Evolutionary conservation across 306 rosid genomes (phyloP).

Genomic region (Casuarina cunninghamiana): DNA sequence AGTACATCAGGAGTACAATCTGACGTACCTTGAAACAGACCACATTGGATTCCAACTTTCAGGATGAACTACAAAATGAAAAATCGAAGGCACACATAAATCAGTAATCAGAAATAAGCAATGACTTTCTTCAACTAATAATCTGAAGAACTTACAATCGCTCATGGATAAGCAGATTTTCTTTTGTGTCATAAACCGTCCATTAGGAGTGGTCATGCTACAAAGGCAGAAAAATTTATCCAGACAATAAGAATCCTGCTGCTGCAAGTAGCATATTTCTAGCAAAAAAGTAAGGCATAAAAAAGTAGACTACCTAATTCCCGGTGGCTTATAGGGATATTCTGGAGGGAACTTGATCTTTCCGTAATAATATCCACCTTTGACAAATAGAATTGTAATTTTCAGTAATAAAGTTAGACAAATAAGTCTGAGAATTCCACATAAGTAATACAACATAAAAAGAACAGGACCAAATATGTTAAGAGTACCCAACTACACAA

Average conservation of each 20-base stretch:
- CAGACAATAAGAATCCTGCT: neutral
- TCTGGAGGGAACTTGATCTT: conserved; percentile 91
- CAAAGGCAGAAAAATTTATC: conserved; percentile 17
- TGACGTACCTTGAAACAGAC: conserved; percentile 93
- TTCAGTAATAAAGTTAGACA: neutral
- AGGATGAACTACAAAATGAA: conserved; percentile 77
- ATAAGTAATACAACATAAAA: conserved; percentile 8
- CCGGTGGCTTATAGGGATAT: conserved; percentile 96
- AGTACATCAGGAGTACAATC: conserved; percentile 2
- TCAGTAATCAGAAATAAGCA: conserved; percentile 13
- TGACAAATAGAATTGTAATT: neutral
- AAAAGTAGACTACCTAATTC: conserved; percentile 67
- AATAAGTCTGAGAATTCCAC: conserved; percentile 3
- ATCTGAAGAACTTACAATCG: conserved; percentile 68
- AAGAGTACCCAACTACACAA: conserved; percentile 15
- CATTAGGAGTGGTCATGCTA: conserved; percentile 97
- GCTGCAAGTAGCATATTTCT: neutral
- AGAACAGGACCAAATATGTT: conserved; percentile 11
- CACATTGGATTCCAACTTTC: conserved; percentile 99
- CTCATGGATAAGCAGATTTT: conserved; percentile 97
- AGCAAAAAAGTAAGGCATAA: conserved; percentile 6
- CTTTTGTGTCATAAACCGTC: conserved; percentile 88
- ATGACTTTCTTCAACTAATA: conserved; percentile 13
- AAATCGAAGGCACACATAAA: conserved; percentile 25
- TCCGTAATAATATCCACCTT: conserved; percentile 95